Evolutionary conservation across 139 green algal species (phyloP).

Genomic region (Trebouxia sp.): DNA sequence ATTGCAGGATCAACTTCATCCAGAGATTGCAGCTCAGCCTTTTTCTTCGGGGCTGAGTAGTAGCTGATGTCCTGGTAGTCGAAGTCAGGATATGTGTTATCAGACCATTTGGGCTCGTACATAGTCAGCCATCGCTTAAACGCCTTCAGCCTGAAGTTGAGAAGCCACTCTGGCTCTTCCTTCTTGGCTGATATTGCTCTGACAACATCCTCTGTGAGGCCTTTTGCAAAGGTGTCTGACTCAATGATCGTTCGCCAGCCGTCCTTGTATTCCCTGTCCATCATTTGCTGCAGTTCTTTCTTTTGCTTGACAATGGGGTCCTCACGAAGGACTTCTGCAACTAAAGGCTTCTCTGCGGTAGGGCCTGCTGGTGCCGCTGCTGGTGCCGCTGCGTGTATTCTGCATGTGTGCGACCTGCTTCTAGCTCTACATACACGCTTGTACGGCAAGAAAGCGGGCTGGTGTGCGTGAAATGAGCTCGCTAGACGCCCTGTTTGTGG

Average conservation of each 20-base stretch:
- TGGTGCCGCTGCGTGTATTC: conserved; percentile 11
- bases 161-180: conserved; percentile 98
- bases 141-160: conserved; percentile 95
- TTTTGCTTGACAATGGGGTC: conserved; percentile 11
- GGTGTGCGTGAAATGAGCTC: background rate
- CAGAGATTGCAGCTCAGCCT: conserved; percentile 85
- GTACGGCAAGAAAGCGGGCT: background rate
- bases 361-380: background rate
- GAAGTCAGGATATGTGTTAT: conserved; percentile 87
- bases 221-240: conserved; percentile 82
- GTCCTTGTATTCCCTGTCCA: conserved; percentile 32
- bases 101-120: conserved; percentile 89
- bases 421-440: background rate
- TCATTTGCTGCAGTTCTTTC: conserved; percentile 33
- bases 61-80: conserved; percentile 93
- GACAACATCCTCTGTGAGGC: conserved; percentile 94
- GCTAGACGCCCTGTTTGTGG: background rate
- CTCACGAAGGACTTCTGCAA: background rate
- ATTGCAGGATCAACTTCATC: conserved; percentile 98
- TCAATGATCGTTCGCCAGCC: conserved; percentile 97
- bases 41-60: conserved; percentile 94
- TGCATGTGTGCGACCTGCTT: background rate
- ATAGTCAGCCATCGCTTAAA: conserved; percentile 97
- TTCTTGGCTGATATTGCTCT: conserved; percentile 97
- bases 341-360: background rate